Percentiles rank a stretch among this genome's conserved stretches.
These are phyloP conservation scores for Stephania japonica DNA, from an alignment of 164 flowering plant species.

Conservation along the genomic window DNA sequence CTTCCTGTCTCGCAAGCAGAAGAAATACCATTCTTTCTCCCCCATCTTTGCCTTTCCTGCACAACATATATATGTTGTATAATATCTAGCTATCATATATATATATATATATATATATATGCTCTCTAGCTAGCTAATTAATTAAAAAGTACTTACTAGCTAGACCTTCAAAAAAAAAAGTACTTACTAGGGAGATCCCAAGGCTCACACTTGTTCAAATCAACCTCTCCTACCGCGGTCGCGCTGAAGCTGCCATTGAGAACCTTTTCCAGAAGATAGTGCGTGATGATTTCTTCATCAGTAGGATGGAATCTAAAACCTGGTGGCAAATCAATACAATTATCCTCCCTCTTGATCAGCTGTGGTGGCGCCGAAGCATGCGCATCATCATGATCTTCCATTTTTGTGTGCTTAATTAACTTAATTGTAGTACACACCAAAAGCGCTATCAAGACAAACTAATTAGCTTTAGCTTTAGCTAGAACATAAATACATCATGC, in stretches of 20 bases:
- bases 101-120: neutral
- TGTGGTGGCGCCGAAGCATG: neutral
- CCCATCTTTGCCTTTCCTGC: conserved; percentile 59
- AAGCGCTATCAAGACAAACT: neutral
- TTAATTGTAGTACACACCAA: neutral
- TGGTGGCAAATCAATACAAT: conserved; percentile 29
- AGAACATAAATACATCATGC: no score
- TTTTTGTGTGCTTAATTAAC: neutral
- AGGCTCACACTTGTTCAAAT: conserved; percentile 56
- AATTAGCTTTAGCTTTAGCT: neutral
- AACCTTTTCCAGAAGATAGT: conserved; percentile 43
- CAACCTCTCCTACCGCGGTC: conserved; percentile 43
- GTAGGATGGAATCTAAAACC: conserved; percentile 67
- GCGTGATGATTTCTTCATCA: conserved; percentile 48
- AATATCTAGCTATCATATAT: neutral
- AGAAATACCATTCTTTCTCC: conserved; percentile 60
- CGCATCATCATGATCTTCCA: neutral
- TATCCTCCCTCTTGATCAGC: neutral
- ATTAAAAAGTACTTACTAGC: conserved; percentile 28
- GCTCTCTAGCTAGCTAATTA: neutral
- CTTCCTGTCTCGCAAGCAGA: conserved; percentile 50
- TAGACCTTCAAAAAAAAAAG: conserved; percentile 18
- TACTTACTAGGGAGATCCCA: conserved; percentile 57
- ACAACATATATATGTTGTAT: neutral
- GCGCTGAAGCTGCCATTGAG: conserved; percentile 29